A percentile compares a stretch with the other conserved stretches of the same genome.
Conservation (phyloP, 768 basidiomycete species). For the Pleurotus platypus region DNA sequence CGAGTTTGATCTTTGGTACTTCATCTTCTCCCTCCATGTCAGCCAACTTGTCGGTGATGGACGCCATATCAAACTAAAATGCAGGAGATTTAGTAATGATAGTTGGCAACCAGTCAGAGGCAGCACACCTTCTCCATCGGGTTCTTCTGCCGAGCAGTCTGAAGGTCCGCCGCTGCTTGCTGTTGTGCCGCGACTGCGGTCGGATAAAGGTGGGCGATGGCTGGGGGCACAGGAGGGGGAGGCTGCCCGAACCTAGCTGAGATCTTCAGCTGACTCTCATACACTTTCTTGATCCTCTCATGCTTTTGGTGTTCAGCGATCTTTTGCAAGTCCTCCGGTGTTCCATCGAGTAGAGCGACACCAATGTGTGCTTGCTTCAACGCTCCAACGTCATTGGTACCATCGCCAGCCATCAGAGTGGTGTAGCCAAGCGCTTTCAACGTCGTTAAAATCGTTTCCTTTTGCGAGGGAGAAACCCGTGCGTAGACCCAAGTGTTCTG, state of each 20-base stretch:
- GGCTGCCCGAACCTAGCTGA: constrained; percentile 88
- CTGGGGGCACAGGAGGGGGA: constrained; percentile 89
- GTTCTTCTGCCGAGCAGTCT: constrained; percentile 70
- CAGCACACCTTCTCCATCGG: constrained; percentile 83
- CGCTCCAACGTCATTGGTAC: constrained; percentile 98
- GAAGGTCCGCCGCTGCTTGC: constrained; percentile 64
- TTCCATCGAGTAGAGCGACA: constrained; percentile 88
- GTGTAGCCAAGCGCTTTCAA: constrained; percentile 86
- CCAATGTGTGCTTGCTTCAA: constrained; percentile 98
- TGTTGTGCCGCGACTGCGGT: constrained; percentile 90
- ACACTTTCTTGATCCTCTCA: constrained; percentile 94
- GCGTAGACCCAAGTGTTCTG: constrained; percentile 99
- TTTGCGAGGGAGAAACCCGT: constrained; percentile 92
- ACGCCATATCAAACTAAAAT: constrained; percentile 46
- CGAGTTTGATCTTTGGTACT: constrained; percentile 96
- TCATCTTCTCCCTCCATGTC: constrained; percentile 95
- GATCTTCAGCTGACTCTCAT: constrained; percentile 91
- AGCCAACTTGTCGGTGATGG: constrained; percentile 81
- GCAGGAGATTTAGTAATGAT: too few species aligned
- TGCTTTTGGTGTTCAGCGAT: constrained; percentile 90
- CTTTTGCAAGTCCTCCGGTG: constrained; percentile 85
- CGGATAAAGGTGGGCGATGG: constrained; percentile 84
- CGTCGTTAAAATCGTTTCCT: constrained; percentile 91
- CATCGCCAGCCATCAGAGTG: constrained; percentile 98
- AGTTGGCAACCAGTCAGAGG: too few species aligned